Percentiles rank a stretch among this genome's conserved stretches.
Conservation (phyloP, 176 grass and related monocot species). For the Eleusine coracana region DNA sequence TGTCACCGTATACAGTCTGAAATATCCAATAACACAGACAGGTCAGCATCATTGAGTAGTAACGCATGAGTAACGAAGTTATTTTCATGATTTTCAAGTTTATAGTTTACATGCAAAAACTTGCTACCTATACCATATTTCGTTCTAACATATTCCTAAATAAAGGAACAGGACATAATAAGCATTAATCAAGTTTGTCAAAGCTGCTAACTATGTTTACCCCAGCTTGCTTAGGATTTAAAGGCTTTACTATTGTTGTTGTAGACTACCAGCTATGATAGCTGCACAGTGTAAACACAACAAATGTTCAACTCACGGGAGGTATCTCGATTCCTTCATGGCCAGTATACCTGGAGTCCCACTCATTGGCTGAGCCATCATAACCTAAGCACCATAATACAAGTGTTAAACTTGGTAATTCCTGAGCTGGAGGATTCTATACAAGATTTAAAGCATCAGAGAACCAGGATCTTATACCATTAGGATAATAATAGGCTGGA, state of each 20-base stretch:
- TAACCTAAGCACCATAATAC: constrained; percentile 63
- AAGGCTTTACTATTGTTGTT: neutral
- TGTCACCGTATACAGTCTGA: constrained; percentile 80
- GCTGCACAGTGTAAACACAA: neutral
- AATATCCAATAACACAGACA: constrained; percentile 21
- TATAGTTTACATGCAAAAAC: neutral
- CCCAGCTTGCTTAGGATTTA: neutral
- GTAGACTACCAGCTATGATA: neutral
- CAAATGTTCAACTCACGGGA: constrained; percentile 43
- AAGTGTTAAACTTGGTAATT: constrained; percentile 11
- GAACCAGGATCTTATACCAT: constrained; percentile 30
- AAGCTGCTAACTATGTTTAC: no score
- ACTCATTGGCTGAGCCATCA: constrained; percentile 79
- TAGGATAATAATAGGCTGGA: constrained; percentile 70
- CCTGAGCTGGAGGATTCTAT: constrained; percentile 12
- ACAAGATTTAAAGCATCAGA: neutral
- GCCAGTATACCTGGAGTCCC: constrained; percentile 69
- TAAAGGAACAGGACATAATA: neutral
- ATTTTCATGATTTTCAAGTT: constrained; percentile 7
- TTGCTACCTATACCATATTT: constrained; percentile 5
- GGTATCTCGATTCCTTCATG: constrained; percentile 72
- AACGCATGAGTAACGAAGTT: neutral
- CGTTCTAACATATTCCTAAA: constrained; percentile 3
- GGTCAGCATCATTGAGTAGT: constrained; percentile 1
- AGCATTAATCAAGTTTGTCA: neutral